These are phyloP conservation scores for Hypoxylon sp. DNA, from an alignment of 2,329 filamentous ascomycete species.

Conservation along the genomic window DNA sequence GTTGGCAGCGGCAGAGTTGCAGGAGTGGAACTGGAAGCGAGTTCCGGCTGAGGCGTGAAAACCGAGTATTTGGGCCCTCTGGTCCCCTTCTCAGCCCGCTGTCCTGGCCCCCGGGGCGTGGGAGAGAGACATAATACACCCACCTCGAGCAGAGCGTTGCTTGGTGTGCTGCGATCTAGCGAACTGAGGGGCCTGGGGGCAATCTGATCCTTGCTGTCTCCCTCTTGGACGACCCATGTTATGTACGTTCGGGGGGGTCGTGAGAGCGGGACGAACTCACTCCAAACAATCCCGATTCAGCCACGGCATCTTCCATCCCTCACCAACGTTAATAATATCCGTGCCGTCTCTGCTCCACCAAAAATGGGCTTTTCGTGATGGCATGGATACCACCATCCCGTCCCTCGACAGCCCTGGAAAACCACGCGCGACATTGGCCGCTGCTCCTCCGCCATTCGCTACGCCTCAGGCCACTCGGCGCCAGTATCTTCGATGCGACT, in stretches of 20 bases:
- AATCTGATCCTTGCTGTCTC: slow-evolving; percentile 29
- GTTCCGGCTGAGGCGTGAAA: slow-evolving; percentile 40
- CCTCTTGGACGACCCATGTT: slow-evolving; percentile 1
- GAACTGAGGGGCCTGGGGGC: slow-evolving; percentile 30
- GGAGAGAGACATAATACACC: slow-evolving; percentile 26
- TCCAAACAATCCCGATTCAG: slow-evolving; percentile 42
- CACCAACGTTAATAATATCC: slow-evolving; percentile 42
- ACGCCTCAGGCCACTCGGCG: slow-evolving; percentile 9
- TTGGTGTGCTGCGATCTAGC: slow-evolving; percentile 35
- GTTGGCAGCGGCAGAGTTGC: slow-evolving; percentile 33
- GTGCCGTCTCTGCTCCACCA: slow-evolving; percentile 41
- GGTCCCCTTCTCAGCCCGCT: slow-evolving; percentile 29
- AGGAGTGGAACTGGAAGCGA: slow-evolving; percentile 41
- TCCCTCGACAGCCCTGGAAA: slow-evolving; percentile 19
- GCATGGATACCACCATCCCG: slow-evolving; percentile 22
- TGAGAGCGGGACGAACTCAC: slow-evolving; percentile 38
- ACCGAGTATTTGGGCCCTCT: slow-evolving; percentile 46
- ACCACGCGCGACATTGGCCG: slow-evolving; percentile 30
- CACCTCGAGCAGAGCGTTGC: background rate
- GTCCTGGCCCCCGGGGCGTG: slow-evolving; percentile 34
- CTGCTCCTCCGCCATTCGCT: slow-evolving; percentile 28
- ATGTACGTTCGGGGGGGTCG: slow-evolving; percentile 26
- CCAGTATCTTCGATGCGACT: slow-evolving; percentile 25
- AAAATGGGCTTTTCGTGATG: slow-evolving; percentile 32
- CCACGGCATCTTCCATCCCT: slow-evolving; percentile 40